A percentile compares a stretch with the other conserved stretches of the same genome.
phyloP scores from a whole-genome alignment of 2,329 filamentous ascomycete species.

The Botrytis elliptica region DNA sequence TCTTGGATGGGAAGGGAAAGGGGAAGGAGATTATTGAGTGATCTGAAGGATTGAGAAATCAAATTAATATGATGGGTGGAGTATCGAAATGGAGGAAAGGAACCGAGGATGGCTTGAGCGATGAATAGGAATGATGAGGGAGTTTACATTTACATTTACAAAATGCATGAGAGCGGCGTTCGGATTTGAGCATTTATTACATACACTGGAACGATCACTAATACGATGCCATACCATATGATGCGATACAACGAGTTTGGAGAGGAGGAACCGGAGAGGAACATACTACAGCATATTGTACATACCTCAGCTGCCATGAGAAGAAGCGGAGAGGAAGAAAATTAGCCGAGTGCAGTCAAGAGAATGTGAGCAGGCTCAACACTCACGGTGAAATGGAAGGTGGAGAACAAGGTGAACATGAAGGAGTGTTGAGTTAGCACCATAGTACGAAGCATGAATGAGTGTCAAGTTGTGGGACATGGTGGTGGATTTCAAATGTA shows the following conservation, averaged over 20 bases:
- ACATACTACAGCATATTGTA: background rate
- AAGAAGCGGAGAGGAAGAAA: background rate
- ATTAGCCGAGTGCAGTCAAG: background rate
- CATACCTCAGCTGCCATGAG: background rate
- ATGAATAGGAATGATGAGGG: background rate
- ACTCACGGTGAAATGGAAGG: background rate
- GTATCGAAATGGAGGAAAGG: background rate
- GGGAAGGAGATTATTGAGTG: background rate
- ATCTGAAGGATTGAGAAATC: background rate
- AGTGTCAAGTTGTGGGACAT: background rate
- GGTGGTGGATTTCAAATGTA: background rate
- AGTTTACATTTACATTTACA: background rate
- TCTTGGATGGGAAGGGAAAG: background rate
- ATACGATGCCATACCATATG: background rate
- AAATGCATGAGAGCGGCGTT: background rate
- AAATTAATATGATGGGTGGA: background rate
- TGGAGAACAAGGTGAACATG: background rate
- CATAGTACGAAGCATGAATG: background rate
- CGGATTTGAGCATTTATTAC: background rate
- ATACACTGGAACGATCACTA: background rate
- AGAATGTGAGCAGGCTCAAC: background rate
- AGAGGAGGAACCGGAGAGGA: background rate
- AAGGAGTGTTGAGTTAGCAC: background rate
- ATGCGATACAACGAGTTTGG: background rate
- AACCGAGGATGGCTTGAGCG: background rate